Conservation (phyloP, 257 asterid genomes). For the Ajuga chamaepitys region DNA sequence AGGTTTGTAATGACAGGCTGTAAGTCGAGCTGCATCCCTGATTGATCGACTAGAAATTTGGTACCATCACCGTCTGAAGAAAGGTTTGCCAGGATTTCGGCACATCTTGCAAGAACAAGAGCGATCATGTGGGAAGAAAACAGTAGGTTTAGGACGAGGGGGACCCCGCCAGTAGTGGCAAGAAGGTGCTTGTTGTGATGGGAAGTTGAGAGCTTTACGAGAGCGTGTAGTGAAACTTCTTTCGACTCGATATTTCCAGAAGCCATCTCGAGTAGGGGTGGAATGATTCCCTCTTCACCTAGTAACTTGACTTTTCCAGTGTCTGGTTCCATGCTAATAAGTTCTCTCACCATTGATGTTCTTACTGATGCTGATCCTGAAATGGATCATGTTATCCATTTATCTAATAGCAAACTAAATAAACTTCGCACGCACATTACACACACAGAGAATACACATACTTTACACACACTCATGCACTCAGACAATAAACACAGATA, state of each 20-base stretch:
- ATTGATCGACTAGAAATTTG: constrained; percentile 39
- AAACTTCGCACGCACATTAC: no score
- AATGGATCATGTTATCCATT: neutral
- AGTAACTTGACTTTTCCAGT: constrained; percentile 37
- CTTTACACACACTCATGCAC: no score
- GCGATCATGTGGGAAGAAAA: constrained; percentile 28
- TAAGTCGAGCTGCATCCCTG: constrained; percentile 28
- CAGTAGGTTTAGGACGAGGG: constrained; percentile 30
- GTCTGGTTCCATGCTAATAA: constrained; percentile 30
- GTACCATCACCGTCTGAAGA: constrained; percentile 42
- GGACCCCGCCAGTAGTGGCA: constrained; percentile 39
- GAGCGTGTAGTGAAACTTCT: constrained; percentile 34
- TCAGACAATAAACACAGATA: no score
- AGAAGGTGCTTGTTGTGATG: constrained; percentile 36
- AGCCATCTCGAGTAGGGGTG: constrained; percentile 49
- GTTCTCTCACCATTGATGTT: constrained; percentile 40
- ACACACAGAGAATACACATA: no score
- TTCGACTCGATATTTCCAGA: constrained; percentile 41
- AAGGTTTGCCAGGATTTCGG: constrained; percentile 46
- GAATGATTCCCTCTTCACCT: constrained; percentile 38
- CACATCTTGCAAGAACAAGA: constrained; percentile 29
- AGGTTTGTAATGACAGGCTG: constrained; percentile 30
- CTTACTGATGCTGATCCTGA: constrained; percentile 45
- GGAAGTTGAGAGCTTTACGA: constrained; percentile 34
- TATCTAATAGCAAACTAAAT: neutral